A percentile compares a stretch with the other conserved stretches of the same genome.
Conservation (phyloP, 345 rosid genomes). For the Psidium guajava region DNA sequence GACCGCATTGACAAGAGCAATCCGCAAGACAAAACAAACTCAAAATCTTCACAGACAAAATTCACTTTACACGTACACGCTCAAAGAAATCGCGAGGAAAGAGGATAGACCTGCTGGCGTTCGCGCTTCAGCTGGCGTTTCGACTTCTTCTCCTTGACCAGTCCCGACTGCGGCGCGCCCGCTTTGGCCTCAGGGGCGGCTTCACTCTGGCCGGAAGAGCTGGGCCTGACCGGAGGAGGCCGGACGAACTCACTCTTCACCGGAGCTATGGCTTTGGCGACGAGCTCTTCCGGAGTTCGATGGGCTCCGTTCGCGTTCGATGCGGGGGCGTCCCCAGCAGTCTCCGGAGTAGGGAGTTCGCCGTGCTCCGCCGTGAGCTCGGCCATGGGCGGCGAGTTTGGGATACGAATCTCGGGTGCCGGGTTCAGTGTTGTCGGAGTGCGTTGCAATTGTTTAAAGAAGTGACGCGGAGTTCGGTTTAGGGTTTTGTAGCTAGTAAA, state of each 20-base stretch:
- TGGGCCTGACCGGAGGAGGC: constrained; percentile 47
- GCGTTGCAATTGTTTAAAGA: background rate
- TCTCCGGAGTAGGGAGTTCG: background rate
- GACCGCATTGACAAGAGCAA: background rate
- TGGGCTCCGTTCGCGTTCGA: constrained; percentile 17
- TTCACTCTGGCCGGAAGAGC: constrained; percentile 16
- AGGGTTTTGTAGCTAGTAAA: background rate
- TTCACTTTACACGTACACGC: background rate
- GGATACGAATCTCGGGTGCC: background rate
- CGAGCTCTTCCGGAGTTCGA: constrained; percentile 54
- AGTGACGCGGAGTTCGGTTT: background rate
- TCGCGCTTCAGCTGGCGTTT: constrained; percentile 93
- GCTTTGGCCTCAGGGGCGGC: constrained; percentile 4
- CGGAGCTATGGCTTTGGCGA: constrained; percentile 72
- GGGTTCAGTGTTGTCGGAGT: background rate
- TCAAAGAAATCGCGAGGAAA: background rate
- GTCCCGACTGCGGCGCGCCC: constrained; percentile 8
- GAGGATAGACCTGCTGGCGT: constrained; percentile 46
- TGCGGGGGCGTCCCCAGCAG: background rate
- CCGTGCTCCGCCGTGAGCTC: background rate
- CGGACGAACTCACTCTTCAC: constrained; percentile 60
- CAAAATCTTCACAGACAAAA: background rate
- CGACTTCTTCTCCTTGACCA: constrained; percentile 75
- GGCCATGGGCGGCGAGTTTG: background rate
- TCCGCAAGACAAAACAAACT: background rate